Base-by-base conservation (phyloP, 2,329 filamentous ascomycete genomes). In the Talaromyces sp. region DNA sequence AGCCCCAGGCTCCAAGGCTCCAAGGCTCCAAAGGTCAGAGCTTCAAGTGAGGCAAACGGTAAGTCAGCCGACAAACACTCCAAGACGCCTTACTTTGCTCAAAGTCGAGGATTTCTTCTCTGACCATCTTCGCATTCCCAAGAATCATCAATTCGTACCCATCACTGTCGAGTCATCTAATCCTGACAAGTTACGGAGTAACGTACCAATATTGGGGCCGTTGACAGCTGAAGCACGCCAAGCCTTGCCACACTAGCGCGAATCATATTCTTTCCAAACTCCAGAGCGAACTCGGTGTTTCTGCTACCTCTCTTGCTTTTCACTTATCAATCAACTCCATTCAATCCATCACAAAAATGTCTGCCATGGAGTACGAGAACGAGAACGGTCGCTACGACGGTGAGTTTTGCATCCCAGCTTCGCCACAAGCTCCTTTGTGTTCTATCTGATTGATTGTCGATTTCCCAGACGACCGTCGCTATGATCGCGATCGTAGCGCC, bases 311-410 rank as follows among this genome's bases (percentile, higher is more conserved):
- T 58, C 55, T 57, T 54, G 37, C 42, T 37, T 50, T 28, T 31
- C 46, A 50, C 25, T 44, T 54, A 48, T 55, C 35, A 60, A 58
- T 50, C 46, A 48, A 62, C 60, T 58, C 50, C 60, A 55, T 54
- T 46, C 37, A 60, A 54, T 14, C 3, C 46, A 58, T 52, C 68
- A 55, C 16, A 31, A 73, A 65, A 66, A 80, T 80, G 77, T 75
- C 78, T 68, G 65, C 78, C 70, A 84, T 86, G 80, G 86, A 89
- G 69, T 89, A 87, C 80, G 86, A 88, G 73, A 83, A 83, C 70
- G 86, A 88, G 67, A 83, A 83, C 74, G 84, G 84, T 77, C 81
- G 81, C 71, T 89, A 88, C 75, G 86, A 88, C 66, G 86, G 87
- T 89, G 82, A 71, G 80, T 76, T 57, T 67, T 56, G 21, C 18